A percentile compares a stretch with the other conserved stretches of the same genome.
Evolutionary conservation across 306 rosid genomes (phyloP).

Genomic region (Castanea sativa): DNA sequence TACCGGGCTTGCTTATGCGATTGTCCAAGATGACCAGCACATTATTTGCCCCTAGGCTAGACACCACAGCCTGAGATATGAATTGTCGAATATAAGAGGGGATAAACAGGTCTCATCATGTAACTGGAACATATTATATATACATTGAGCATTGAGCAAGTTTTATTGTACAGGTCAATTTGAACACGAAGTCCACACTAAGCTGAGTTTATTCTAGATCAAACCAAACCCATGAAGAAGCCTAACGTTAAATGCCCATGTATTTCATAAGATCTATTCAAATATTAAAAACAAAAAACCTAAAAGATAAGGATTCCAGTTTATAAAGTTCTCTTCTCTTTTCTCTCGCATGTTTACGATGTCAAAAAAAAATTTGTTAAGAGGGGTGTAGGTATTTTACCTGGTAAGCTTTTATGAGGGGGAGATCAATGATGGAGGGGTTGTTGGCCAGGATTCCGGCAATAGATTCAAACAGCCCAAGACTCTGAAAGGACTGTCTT

Average conservation of each 20-base stretch:
- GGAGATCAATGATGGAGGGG: constrained; percentile 68
- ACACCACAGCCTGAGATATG: neutral
- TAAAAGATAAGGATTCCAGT: neutral
- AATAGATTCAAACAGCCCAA: constrained; percentile 43
- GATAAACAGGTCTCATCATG: neutral
- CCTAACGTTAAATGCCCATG: neutral
- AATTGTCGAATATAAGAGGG: neutral
- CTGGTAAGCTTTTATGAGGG: constrained; percentile 71
- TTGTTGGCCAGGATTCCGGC: constrained; percentile 66
- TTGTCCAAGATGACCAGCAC: constrained; percentile 59
- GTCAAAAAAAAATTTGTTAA: neutral
- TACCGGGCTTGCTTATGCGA: constrained; percentile 65
- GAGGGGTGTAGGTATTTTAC: constrained; percentile 19
- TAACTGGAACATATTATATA: neutral
- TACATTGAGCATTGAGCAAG: neutral
- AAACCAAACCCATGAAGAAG: constrained; percentile 1
- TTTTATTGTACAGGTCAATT: neutral
- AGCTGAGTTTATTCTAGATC: neutral
- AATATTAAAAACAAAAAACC: neutral
- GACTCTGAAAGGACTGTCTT: constrained; percentile 63
- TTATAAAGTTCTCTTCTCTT: neutral
- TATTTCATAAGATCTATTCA: neutral
- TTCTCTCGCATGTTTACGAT: neutral
- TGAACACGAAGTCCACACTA: neutral
- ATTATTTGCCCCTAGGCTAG: neutral